Evolutionary conservation across 495 filamentous ascomycete genomes (phyloP).

Genomic region (Amorphotheca resinae): DNA sequence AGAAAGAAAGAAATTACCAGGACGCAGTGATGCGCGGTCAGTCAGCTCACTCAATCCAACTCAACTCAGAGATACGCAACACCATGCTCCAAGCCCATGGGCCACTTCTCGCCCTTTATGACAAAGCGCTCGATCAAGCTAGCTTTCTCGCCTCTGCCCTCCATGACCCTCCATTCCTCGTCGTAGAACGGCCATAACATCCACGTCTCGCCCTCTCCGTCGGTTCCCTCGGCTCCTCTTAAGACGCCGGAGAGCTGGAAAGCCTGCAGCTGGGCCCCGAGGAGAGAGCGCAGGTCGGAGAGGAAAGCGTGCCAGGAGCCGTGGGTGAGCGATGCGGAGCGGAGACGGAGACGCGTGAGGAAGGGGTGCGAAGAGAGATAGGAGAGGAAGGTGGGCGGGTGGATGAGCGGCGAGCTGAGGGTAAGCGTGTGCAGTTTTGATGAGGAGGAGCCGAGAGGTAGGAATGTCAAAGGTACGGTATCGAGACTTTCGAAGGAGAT

Average conservation of each 20-base stretch:
- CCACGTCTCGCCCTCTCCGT: neutral
- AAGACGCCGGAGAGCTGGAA: conserved; percentile 4
- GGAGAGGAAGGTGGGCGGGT: neutral
- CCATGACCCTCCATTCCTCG: conserved; percentile 4
- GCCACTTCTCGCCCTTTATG: no score
- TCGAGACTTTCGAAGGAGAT: neutral
- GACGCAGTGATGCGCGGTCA: no score
- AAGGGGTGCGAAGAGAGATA: no score
- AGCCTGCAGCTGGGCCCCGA: conserved; percentile 6
- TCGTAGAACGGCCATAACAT: conserved; percentile 7
- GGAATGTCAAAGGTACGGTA: neutral
- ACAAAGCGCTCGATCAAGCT: no score
- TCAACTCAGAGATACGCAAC: no score
- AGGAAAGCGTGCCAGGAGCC: conserved; percentile 1
- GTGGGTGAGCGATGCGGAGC: neutral
- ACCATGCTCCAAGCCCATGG: no score
- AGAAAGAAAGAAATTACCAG: no score
- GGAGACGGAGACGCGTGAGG: conserved; percentile 1
- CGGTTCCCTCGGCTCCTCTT: neutral
- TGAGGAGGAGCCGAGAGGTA: neutral
- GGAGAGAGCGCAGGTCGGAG: neutral
- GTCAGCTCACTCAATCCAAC: no score
- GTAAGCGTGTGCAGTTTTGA: neutral
- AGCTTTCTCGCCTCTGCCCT: no score
- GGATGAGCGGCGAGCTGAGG: neutral